A percentile compares a stretch with the other conserved stretches of the same genome.
phyloP scores from a whole-genome alignment of 805 yeast genomes.

The Starmerella floris region DNA sequence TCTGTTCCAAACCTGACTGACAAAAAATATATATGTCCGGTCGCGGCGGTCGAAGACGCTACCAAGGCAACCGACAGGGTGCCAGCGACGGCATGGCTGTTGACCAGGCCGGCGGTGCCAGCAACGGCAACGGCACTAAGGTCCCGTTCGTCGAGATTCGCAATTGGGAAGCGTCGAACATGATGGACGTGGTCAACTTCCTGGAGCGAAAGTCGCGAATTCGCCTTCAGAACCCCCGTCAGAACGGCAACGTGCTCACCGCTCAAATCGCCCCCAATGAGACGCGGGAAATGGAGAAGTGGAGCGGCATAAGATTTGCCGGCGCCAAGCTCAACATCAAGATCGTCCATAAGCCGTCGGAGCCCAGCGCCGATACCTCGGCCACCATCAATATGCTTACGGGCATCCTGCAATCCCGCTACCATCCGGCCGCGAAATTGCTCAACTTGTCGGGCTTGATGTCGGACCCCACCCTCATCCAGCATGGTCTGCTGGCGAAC shows the following conservation, averaged over 20 bases:
- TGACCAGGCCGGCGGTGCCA: slow-evolving; percentile 19
- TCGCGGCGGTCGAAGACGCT: slow-evolving; percentile 11
- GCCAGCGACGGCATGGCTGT: slow-evolving; percentile 25
- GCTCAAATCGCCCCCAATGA: slow-evolving; percentile 49
- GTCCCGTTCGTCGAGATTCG: slow-evolving; percentile 44
- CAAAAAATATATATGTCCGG: neutral
- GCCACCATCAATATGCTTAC: slow-evolving; percentile 50
- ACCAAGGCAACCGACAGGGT: slow-evolving; percentile 16
- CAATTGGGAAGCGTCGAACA: slow-evolving; percentile 73
- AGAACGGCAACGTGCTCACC: slow-evolving; percentile 44
- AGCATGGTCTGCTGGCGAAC: slow-evolving; percentile 52
- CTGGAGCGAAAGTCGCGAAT: slow-evolving; percentile 54
- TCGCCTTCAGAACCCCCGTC: slow-evolving; percentile 38
- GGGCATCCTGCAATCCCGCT: slow-evolving; percentile 50
- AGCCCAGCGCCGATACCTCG: slow-evolving; percentile 10
- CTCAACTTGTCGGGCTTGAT: slow-evolving; percentile 55
- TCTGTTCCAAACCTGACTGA: neutral
- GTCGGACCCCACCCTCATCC: slow-evolving; percentile 46
- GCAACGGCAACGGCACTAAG: neutral
- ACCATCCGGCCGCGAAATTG: slow-evolving; percentile 49
- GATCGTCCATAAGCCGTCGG: slow-evolving; percentile 20
- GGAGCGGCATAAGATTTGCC: slow-evolving; percentile 73
- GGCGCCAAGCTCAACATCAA: slow-evolving; percentile 50
- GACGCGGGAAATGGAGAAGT: slow-evolving; percentile 44
- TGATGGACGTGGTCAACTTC: slow-evolving; percentile 55